Base-by-base conservation (phyloP, 495 filamentous ascomycete species). In the Clavariopsis aquatica region DNA sequence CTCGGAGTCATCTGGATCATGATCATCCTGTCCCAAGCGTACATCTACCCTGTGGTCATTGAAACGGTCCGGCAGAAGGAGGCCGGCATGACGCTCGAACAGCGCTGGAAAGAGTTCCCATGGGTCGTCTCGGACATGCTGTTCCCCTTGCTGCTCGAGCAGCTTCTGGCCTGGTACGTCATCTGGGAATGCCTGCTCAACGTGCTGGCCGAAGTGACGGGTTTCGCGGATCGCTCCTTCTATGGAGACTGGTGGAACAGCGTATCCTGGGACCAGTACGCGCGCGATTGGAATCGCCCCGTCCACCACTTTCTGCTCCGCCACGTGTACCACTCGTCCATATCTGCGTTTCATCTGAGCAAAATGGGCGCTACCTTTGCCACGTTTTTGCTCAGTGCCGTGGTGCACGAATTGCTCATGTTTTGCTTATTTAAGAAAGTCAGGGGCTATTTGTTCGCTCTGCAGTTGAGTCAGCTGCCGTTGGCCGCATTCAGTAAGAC, bases 101-200 rank as follows among this genome's bases (percentile, higher is more conserved):
- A 85, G 58, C 78, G 89, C 43, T 82, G 90, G 62, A 71, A 74
- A 53, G 82, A 84, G 43, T 90, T 91, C 57, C 89, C 89, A 1
- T 88, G 83, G 77, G 80, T 92, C 66, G 72, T 90, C 20, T 79
- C 78, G 29, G 87, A 90, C 66, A 78, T 92, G 53, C 79, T 90
- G 8, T 90, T 91, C 65, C 89, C 89, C 0, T 85, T 92, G 49
- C 82, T 90, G 72, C 83, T 92, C 76, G 88, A 91, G 72, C 89
- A 90, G 65, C 74, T 90, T 60, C 75, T 86, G 57, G 74, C 80
- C 20, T 89, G 85, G 84, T 91, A 90, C 70, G 80, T 92, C 26
- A 90, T 92, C 70, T 92, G 89, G 89, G 89, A 91, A 76, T 87
- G 86, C 52, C 82, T 90, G 52, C 83, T 91, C 54, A 91, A 92